Base-by-base conservation (phyloP, 371 early-diverging fungal genomes). In the Massospora cicadina region DNA sequence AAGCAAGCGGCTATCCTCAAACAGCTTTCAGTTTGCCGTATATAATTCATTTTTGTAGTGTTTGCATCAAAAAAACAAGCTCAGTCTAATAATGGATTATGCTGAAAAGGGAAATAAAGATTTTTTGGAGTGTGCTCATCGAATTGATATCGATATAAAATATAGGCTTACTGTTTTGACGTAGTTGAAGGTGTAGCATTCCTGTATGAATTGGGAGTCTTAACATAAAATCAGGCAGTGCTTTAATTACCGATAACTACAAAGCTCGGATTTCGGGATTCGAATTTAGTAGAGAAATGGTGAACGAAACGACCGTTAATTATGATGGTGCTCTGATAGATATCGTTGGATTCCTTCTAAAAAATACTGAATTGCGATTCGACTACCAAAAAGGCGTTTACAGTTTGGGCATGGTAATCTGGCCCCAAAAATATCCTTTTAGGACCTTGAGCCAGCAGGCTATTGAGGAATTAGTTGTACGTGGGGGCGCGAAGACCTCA, bases 161-260 rank as follows among this genome's bases (percentile, higher is more conserved):
- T 62, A 33, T n/a, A 21, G 53, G 12, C 53, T 62, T 31, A 62
- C n/a, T 10, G 33, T 62, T n/a, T n/a, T 43, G 68, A 77, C 25
- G 64, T 85, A 17, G 73, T 78, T 29, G 71, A 71, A 63, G 85
- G 83, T 23, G 76, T 85, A 23, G 68, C 72, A 32, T 76, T 80
- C 58, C 65, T 85, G 65, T 77, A 80, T 69, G 68, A 69, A 60
- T 68, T 81, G 66, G 83, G 83, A 59, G 77, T 85, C 32, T 76
- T 78, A 83, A 85, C 65, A 63, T 85, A 54, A 85, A 85, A 68
- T 43, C 33, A 23, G 53, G 62, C 43, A 33, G 62, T 62, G 25
- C 53, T 23, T 23, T 62, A 17, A 62, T 62, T 23, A 62, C 62
- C 5, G 62, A 30, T 13, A 54, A 62, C 13, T 31, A n/a, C 21